Base-by-base conservation (phyloP, 2,329 filamentous ascomycete species). In the Aspergillus sojae region DNA sequence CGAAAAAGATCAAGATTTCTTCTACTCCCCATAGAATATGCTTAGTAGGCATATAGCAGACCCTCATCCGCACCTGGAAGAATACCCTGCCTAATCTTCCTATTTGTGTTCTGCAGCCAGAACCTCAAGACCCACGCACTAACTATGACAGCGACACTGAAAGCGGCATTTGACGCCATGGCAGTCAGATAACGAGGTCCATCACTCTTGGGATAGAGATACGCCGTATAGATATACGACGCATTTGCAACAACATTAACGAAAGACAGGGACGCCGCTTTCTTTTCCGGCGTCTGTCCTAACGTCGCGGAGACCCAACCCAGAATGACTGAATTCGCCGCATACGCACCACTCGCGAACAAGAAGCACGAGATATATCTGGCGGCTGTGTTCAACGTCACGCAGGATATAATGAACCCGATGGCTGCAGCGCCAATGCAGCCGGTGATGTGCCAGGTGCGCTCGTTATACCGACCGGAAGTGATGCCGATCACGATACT, bases 141-240 rank as follows among this genome's bases (percentile, higher is more conserved):
- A 2, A 19, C 6, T 14, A 50, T 28, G 1, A 26, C 26, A 30
- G 14, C 12, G 6, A 26, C 7, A 1, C 46, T 12, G 19, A 50
- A 50, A 1, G 23, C 46, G 2, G 46, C 46, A 28, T 50, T 50
- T 1, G 23, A 50, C 46, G 46, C 23, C 63, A 74, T 77, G 10
- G 70, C 75, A 60, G 67, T 71, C 0, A 69, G 60, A 34, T 76
- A 78, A 0, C 75, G 65, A 3, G 75, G 75, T 0, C 60, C 67
- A 16, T 77, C 73, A 26, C 61, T 66, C 0, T 69, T 65, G 0
- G 70, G 63, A 64, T 80, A 80, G 60, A 81, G 76, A 59, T 80
- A 82, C 1, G 79, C 79, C 1, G 74, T 78, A 60, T 74, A 77
- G n/a, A 81, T 73, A 10, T 77, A 80, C 0, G 77, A 78, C 1